Base-by-base conservation (phyloP, 129 eudicot species). In the Centaurea solstitialis region DNA sequence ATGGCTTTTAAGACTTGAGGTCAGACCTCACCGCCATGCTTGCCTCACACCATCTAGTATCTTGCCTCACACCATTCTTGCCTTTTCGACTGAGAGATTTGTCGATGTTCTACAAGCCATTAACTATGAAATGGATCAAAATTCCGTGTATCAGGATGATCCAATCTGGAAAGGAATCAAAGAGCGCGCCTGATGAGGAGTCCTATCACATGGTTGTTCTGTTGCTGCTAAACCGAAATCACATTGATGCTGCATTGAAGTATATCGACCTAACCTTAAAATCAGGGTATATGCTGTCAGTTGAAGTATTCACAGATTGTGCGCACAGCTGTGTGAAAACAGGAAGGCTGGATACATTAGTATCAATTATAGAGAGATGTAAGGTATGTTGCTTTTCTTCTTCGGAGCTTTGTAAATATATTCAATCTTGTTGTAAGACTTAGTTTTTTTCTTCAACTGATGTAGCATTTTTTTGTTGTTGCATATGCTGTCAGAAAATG, bases 291-390 rank as follows among this genome's bases (percentile, higher is more conserved):
- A 84, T 81, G 88, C 24, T 96, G 78, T 89, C 98, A 43, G 39
- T 80, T 80, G 72, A 84, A 9, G 89, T 79, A 33, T 96, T 96
- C 76, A 73, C 77, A 23, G 87, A 77, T 7, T 93, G 93, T 81
- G 95, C 91, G 28, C 71, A 30, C 59, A 88, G 85, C 64, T 96
- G 94, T 83, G 81, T 89, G 81, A 22, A 15, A 12, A 76, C 71
- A 23, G 87, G 87, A 86, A 96, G 87, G 81, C 74, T 93, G 78
- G 99, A 96, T 81, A 75, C 90, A 6, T 76, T 96, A 86, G 93
- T 89, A 79, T 85, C 90, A 37, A 81, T 96, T 35, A 88, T 96
- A 47, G 99, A 93, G 86, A 93, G 88, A 85, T 96, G 99, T 92
- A 96, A 96, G 99, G 99, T 95, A 84, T 76, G 30, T 12, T 61